Conservation (phyloP, 441 rosid species). For the Corymbia citriodora region DNA sequence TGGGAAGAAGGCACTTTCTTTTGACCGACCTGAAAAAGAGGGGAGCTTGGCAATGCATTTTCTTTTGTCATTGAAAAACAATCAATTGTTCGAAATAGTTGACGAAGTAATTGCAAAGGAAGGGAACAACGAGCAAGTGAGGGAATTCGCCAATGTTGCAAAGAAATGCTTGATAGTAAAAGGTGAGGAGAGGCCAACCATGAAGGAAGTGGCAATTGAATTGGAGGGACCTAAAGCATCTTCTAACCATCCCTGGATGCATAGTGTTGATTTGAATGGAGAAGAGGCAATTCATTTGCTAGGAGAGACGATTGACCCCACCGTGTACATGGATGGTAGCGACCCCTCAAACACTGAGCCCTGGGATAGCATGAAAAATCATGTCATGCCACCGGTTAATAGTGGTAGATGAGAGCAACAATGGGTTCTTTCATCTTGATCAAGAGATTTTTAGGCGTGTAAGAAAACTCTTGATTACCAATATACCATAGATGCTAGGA, state of each 20-base stretch:
- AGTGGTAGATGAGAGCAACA: not conserved
- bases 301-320: not conserved
- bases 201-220: not conserved
- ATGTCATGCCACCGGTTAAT: not conserved
- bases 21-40: not conserved
- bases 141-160: not conserved
- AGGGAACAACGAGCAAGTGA: not conserved
- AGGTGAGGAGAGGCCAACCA: not conserved
- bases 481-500: not conserved
- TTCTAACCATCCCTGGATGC: not conserved
- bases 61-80: not conserved
- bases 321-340: not conserved
- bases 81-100: not conserved
- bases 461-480: not conserved
- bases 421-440: not conserved
- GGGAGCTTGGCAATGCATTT: not conserved
- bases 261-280: not conserved
- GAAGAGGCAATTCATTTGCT: not conserved
- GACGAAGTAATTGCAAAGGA: not conserved
- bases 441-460: not conserved
- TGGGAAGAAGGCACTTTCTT: not conserved
- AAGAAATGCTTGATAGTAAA: not conserved
- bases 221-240: not conserved
- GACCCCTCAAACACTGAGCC: not conserved
- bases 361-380: not conserved